phyloP scores from a whole-genome alignment of 805 yeast species.

The Yamadazyma sp. region DNA sequence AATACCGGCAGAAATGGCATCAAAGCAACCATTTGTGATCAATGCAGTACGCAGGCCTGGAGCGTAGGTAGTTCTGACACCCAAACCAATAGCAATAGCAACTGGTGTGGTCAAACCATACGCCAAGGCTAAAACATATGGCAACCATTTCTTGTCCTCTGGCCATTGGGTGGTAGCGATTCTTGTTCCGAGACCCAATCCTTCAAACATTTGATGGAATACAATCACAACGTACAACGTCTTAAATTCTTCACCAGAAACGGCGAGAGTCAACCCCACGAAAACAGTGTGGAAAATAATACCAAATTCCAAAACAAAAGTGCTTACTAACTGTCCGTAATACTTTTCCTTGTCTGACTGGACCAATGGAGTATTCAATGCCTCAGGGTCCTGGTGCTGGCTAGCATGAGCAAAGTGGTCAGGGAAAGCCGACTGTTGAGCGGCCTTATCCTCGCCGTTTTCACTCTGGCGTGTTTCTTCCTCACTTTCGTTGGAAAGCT shows the following conservation, averaged over 20 bases:
- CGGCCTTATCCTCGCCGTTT: constrained; percentile 14
- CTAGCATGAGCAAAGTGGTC: constrained; percentile 45
- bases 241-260: constrained; percentile 73
- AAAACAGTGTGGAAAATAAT: constrained; percentile 81
- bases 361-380: constrained; percentile 34
- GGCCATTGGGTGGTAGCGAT: constrained; percentile 42
- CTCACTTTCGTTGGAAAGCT: constrained; percentile 16
- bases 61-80: constrained; percentile 62
- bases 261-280: constrained; percentile 75
- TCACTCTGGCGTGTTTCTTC: constrained; percentile 17
- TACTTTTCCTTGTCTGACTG: constrained; percentile 45
- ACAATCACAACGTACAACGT: constrained; percentile 69
- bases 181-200: constrained; percentile 81
- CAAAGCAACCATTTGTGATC: constrained; percentile 70
- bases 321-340: constrained; percentile 50
- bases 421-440: constrained; percentile 24
- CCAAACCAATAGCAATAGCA: constrained; percentile 76
- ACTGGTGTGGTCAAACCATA: constrained; percentile 66
- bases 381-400: constrained; percentile 47
- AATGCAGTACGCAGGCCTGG: constrained; percentile 59
- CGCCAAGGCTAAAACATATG: constrained; percentile 54
- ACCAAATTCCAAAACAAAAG: constrained; percentile 69
- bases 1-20: constrained; percentile 76
- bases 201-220: constrained; percentile 83
- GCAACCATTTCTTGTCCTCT: constrained; percentile 42